phyloP scores from a whole-genome alignment of 2,329 filamentous ascomycete genomes.

The Capronia americana region DNA sequence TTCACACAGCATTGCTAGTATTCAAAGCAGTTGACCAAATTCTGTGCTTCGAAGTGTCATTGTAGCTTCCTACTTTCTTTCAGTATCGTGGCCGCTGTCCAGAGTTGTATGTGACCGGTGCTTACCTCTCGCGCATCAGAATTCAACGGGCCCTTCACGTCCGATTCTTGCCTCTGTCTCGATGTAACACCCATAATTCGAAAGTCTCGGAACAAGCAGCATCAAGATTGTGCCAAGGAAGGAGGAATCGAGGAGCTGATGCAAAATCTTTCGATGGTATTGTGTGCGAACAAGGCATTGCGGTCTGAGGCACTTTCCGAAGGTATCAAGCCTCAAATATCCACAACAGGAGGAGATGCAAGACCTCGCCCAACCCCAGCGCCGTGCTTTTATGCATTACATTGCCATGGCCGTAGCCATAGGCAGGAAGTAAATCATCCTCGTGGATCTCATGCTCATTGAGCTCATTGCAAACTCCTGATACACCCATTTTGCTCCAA shows the following conservation, averaged over 20 bases:
- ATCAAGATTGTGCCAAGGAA: not conserved
- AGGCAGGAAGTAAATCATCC: not conserved
- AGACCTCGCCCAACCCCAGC: slow-evolving; percentile 1
- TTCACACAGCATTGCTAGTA: not conserved
- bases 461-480: not conserved
- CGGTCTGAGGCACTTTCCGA: not conserved
- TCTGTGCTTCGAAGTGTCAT: not conserved
- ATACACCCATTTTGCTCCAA: not conserved
- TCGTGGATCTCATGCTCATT: slow-evolving; percentile 16
- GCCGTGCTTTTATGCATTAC: slow-evolving; percentile 23
- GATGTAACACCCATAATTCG: not conserved
- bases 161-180: not conserved
- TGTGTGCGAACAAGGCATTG: not conserved
- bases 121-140: not conserved
- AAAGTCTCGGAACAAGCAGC: not conserved
- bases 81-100: too few relatives aligned
- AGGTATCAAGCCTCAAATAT: not conserved
- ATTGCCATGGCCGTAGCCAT: not conserved
- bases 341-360: not conserved
- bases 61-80: not conserved
- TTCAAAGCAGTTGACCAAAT: slow-evolving; percentile 2
- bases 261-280: not conserved
- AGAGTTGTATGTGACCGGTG: not conserved
- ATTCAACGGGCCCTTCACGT: not conserved
- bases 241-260: not conserved